A percentile compares a stretch with the other conserved stretches of the same genome.
phyloP scores from a whole-genome alignment of 345 rosid species.

The Sapria himalayana region DNA sequence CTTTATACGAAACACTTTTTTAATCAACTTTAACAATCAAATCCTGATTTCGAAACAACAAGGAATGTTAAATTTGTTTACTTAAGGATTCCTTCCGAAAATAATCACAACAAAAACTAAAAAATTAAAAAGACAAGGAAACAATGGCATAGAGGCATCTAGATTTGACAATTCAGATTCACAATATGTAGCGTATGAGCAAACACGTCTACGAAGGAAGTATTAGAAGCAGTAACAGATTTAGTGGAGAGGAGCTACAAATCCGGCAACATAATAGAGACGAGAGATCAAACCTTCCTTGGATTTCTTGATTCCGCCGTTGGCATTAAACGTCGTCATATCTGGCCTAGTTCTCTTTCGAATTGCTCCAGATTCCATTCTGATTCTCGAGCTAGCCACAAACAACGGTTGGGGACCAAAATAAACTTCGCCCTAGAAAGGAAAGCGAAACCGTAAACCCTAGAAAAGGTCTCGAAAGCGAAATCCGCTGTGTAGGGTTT shows the following conservation, averaged over 20 bases:
- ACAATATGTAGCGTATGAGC: neutral
- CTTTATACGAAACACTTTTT: no score
- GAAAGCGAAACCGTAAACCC: no score
- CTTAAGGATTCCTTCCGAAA: no score
- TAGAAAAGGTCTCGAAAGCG: no score
- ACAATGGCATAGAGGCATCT: neutral
- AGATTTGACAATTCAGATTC: neutral
- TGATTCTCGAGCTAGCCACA: neutral
- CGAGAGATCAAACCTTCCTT: constrained; percentile 26
- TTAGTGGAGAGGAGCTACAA: neutral
- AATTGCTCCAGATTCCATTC: constrained; percentile 24
- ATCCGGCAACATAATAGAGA: neutral
- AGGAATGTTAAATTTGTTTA: no score
- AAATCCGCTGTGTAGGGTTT: no score
- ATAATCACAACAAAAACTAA: neutral
- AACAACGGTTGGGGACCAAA: no score
- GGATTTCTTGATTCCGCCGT: constrained; percentile 35
- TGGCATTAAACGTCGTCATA: constrained; percentile 20
- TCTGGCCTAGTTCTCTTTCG: constrained; percentile 33
- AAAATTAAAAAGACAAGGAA: neutral
- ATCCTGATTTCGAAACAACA: no score
- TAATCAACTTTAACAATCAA: no score
- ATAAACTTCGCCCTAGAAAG: no score
- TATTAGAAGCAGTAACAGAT: neutral
- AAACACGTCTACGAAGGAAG: neutral